These are phyloP conservation scores for Syzygium aqueum DNA, from an alignment of 345 rosid genomes.

Conservation along the genomic window DNA sequence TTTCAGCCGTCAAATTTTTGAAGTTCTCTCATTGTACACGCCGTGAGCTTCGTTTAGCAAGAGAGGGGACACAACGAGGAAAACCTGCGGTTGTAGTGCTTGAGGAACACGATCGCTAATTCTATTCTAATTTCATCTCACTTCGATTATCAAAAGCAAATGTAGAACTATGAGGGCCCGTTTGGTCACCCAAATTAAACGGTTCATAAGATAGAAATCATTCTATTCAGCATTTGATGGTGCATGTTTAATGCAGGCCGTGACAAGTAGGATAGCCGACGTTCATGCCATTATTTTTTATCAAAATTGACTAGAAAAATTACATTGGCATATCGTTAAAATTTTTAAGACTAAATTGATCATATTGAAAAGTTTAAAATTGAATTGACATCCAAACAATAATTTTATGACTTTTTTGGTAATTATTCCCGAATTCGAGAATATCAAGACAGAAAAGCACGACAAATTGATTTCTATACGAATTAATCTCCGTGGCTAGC, in stretches of 20 bases:
- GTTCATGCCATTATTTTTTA: neutral
- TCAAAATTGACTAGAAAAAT: neutral
- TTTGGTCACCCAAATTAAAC: neutral
- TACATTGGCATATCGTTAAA: neutral
- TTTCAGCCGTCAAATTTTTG: neutral
- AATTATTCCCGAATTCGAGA: neutral
- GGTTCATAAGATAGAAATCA: neutral
- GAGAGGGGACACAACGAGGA: neutral
- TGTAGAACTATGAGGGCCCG: neutral
- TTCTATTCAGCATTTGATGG: neutral
- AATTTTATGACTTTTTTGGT: neutral
- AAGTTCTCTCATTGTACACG: neutral
- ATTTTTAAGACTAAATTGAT: too few species aligned
- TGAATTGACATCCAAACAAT: fast-evolving
- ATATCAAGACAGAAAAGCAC: neutral
- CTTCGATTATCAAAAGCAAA: neutral
- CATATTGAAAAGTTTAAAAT: fast-evolving
- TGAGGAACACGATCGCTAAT: neutral
- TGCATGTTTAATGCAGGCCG: fast-evolving
- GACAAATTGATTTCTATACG: neutral
- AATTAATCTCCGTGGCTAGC: neutral
- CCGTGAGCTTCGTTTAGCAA: neutral
- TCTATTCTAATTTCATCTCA: neutral
- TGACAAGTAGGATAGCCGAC: neutral
- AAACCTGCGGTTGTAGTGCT: neutral